These are phyloP conservation scores for Solanum bukasovii DNA, from an alignment of 257 asterid species.

Conservation along the genomic window DNA sequence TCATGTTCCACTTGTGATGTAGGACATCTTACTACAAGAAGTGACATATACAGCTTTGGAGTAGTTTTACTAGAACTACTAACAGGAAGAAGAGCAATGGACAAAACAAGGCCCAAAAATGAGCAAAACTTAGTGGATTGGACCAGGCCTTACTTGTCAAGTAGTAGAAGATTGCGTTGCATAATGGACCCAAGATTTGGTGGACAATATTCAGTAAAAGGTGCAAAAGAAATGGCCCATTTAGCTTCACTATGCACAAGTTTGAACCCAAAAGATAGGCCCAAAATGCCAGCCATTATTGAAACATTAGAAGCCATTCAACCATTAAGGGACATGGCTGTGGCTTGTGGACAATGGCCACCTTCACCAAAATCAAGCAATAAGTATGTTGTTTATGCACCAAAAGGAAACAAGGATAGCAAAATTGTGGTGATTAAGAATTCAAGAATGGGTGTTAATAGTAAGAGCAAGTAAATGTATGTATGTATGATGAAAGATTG, in stretches of 20 bases:
- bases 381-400: slow-evolving; percentile 15
- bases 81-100: slow-evolving; percentile 83
- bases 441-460: neutral
- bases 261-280: slow-evolving; percentile 74
- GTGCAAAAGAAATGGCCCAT: slow-evolving; percentile 66
- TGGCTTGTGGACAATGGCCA: slow-evolving; percentile 64
- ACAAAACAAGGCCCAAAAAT: slow-evolving; percentile 49
- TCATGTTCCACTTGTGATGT: slow-evolving; percentile 5
- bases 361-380: slow-evolving; percentile 27
- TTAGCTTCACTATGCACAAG: slow-evolving; percentile 68
- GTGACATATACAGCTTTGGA: slow-evolving; percentile 89
- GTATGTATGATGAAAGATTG: neutral
- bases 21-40: slow-evolving; percentile 86
- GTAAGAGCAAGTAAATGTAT: neutral
- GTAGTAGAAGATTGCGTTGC: slow-evolving; percentile 51
- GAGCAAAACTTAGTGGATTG: slow-evolving; percentile 77
- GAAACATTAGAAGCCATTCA: slow-evolving; percentile 63
- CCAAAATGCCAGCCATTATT: slow-evolving; percentile 75
- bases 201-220: slow-evolving; percentile 77
- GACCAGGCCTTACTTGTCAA: slow-evolving; percentile 57
- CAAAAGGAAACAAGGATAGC: neutral
- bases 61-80: slow-evolving; percentile 72
- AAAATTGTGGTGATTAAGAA: neutral
- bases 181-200: slow-evolving; percentile 63
- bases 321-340: slow-evolving; percentile 61